phyloP scores from a whole-genome alignment of 1,139 yeast genomes.

The Kodamaea plutei region DNA sequence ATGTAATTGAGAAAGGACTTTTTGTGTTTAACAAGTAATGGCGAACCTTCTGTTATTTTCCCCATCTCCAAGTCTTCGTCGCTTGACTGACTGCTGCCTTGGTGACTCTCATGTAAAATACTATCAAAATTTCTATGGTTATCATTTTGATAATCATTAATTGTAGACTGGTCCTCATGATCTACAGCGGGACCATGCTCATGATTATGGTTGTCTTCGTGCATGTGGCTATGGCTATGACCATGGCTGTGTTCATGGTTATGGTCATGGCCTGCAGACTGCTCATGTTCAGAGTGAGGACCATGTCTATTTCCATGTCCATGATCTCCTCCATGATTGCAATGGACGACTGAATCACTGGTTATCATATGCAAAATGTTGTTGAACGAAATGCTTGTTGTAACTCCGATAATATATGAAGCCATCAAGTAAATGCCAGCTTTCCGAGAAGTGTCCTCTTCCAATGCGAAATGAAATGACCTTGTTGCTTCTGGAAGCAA shows the following conservation, averaged over 20 bases:
- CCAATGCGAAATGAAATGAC: constrained; percentile 30
- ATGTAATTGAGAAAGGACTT: constrained; percentile 28
- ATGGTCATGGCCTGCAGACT: constrained; percentile 3
- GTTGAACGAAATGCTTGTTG: constrained; percentile 58
- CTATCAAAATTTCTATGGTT: background rate
- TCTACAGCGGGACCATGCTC: too few relatives aligned
- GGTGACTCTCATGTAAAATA: background rate
- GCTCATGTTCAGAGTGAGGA: constrained; percentile 10
- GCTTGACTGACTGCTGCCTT: constrained; percentile 6
- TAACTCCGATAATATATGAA: constrained; percentile 56
- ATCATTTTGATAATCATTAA: too few relatives aligned
- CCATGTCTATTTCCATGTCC: constrained; percentile 15
- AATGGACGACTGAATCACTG: constrained; percentile 80
- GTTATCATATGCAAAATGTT: constrained; percentile 66
- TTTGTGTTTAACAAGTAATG: constrained; percentile 13
- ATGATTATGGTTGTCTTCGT: background rate
- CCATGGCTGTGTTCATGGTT: constrained; percentile 6
- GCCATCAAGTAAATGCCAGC: constrained; percentile 39
- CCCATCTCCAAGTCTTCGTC: background rate
- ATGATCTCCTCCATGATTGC: constrained; percentile 64
- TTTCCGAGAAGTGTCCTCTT: constrained; percentile 11
- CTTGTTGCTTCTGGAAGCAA: constrained; percentile 63
- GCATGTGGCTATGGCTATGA: constrained; percentile 7
- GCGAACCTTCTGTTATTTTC: constrained; percentile 9
- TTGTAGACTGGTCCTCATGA: too few relatives aligned